These are phyloP conservation scores for Silene noctiflora DNA, from an alignment of 179 eudicot genomes.

Conservation along the genomic window DNA sequence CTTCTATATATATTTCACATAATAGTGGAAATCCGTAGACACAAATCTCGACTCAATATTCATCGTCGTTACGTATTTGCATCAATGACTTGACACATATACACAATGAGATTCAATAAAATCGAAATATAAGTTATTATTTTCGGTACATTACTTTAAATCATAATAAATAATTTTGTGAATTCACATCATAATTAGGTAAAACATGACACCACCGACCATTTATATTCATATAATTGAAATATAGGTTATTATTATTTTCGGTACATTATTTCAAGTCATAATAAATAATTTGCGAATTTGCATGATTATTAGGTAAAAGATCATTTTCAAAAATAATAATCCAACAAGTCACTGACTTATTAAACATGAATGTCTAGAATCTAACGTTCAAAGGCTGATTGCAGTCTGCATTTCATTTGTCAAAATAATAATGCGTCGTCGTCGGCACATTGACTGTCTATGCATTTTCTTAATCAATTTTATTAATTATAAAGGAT, in stretches of 20 bases:
- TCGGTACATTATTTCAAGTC: neutral
- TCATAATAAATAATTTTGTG: no score
- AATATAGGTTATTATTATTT: no score
- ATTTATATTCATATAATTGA: neutral
- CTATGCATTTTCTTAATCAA: neutral
- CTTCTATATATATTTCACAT: no score
- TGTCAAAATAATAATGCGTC: slow-evolving; percentile 11
- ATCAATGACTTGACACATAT: neutral
- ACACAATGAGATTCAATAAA: neutral
- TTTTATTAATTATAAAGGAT: neutral
- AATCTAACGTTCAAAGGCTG: neutral
- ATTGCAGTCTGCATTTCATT: neutral
- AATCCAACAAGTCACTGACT: slow-evolving; percentile 2
- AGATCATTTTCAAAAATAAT: slow-evolving; percentile 8
- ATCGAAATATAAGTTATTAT: no score
- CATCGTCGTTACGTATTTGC: no score
- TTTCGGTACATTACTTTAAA: no score
- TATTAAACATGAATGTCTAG: neutral
- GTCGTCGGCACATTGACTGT: neutral
- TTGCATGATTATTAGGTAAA: neutral
- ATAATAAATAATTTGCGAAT: neutral
- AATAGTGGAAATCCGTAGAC: neutral
- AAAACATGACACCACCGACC: neutral
- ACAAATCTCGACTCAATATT: neutral
- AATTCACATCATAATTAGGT: no score